Conservation (phyloP, 108 stramenopile species). For the Nannochloropsis oceanica region DNA sequence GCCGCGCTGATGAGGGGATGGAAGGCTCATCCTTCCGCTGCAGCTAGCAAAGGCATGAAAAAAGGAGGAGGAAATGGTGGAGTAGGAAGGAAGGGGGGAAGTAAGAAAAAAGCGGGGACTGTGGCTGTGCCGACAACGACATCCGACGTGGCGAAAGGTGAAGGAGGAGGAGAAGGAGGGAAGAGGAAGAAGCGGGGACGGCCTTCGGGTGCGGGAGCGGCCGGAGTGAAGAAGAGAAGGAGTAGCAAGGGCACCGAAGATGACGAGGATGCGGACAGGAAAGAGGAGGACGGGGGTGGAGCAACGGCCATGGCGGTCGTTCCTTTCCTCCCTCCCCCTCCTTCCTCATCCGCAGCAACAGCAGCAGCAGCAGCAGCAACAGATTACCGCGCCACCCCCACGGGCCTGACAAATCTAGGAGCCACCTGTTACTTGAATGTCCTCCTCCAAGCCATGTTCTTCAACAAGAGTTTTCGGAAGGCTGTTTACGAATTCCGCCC, state of each 20-base stretch:
- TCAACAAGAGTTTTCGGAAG: conserved; percentile 25
- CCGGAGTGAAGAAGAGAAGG: background rate
- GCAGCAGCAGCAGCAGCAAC: background rate
- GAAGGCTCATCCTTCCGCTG: background rate
- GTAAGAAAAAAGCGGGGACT: background rate
- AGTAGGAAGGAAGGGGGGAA: background rate
- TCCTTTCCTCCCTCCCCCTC: background rate
- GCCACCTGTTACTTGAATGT: conserved; percentile 48
- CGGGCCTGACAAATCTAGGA: conserved; percentile 42
- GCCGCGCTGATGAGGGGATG: background rate
- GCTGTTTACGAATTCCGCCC: conserved; percentile 22
- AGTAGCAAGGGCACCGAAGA: background rate
- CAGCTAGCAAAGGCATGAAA: background rate
- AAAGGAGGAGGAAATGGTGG: background rate
- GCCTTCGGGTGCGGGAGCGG: background rate
- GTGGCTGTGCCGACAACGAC: background rate
- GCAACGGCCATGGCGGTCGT: background rate
- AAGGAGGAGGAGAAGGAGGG: background rate
- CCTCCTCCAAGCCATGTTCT: conserved; percentile 42
- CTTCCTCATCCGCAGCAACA: background rate
- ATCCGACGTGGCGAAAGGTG: background rate
- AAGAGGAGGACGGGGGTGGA: background rate
- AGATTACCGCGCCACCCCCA: background rate
- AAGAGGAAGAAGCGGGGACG: background rate
- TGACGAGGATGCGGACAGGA: background rate